Evolutionary conservation across 1,284 basidiomycete genomes (phyloP).

Genomic region (Amylostereum areolatum): DNA sequence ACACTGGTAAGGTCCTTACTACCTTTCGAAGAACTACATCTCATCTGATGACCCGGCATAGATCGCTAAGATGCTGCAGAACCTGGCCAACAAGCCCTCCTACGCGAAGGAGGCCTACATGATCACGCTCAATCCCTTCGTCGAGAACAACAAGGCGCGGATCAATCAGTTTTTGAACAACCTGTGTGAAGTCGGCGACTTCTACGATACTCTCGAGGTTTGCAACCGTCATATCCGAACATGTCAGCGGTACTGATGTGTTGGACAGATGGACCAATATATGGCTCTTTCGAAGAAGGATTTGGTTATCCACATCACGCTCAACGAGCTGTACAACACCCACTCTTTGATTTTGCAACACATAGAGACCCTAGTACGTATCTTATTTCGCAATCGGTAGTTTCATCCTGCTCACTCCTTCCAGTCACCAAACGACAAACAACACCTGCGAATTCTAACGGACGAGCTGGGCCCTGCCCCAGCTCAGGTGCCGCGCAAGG

Average conservation of each 20-base stretch:
- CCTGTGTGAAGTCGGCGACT: constrained; percentile 84
- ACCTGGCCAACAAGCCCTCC: constrained; percentile 97
- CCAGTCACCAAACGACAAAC: constrained; percentile 95
- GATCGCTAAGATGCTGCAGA: constrained; percentile 99
- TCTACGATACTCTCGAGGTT: constrained; percentile 98
- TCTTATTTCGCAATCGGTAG: constrained; percentile 6
- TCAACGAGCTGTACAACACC: constrained; percentile 98
- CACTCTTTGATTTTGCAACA: constrained; percentile 94
- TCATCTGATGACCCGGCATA: constrained; percentile 22
- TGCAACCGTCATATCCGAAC: constrained; percentile 10
- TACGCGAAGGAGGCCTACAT: constrained; percentile 98
- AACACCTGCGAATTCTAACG: constrained; percentile 92
- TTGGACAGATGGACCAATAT: constrained; percentile 94
- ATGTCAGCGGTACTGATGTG: constrained; percentile 1
- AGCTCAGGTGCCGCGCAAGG: constrained; percentile 92
- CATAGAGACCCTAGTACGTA: constrained; percentile 23
- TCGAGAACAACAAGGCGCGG: constrained; percentile 95
- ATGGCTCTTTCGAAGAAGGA: constrained; percentile 99
- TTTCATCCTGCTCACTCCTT: constrained; percentile 4
- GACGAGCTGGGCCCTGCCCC: constrained; percentile 95
- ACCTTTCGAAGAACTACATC: constrained; percentile 2
- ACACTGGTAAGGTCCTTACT: constrained; percentile 62
- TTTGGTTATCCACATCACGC: constrained; percentile 95
- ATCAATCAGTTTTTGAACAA: constrained; percentile 97
- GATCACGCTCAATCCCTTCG: constrained; percentile 97